A percentile compares a stretch with the other conserved stretches of the same genome.
Evolutionary conservation across 1,139 yeast genomes (phyloP).

Genomic region (Taphrina flavorubra): DNA sequence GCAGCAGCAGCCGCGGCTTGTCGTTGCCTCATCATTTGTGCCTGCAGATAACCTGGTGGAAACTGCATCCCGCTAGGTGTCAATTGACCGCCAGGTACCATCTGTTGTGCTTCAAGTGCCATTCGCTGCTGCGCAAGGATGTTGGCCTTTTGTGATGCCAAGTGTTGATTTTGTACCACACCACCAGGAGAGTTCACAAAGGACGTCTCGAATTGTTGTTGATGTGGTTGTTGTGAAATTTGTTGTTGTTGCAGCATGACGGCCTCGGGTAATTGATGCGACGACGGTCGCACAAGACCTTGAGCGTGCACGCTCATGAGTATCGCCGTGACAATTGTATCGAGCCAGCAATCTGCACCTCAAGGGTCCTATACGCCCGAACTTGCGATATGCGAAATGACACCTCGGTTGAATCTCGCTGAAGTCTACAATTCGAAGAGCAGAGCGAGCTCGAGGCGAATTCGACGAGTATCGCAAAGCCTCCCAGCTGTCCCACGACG

Average conservation of each 20-base stretch:
- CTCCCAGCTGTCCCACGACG: too few species aligned
- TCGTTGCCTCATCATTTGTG: constrained; percentile 28
- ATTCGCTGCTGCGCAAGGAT: constrained; percentile 3
- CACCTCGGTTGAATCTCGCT: too few species aligned
- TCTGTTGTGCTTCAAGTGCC: constrained; percentile 16
- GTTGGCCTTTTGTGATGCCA: constrained; percentile 11
- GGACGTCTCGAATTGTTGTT: constrained; percentile 7
- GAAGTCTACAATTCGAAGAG: too few species aligned
- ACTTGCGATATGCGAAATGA: too few species aligned
- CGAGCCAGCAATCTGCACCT: not conserved
- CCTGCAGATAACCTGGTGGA: constrained; percentile 24
- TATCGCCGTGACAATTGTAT: too few species aligned
- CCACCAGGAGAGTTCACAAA: not conserved
- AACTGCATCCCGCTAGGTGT: constrained; percentile 10
- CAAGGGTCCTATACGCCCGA: not conserved
- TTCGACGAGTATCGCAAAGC: too few species aligned
- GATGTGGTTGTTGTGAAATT: constrained; percentile 5
- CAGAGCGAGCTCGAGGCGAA: too few species aligned
- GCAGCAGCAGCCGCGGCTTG: constrained; percentile 33
- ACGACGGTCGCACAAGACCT: constrained; percentile 3
- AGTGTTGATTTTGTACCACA: constrained; percentile 1
- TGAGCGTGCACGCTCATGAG: constrained; percentile 12
- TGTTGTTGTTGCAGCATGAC: constrained; percentile 21
- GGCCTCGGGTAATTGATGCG: constrained; percentile 10
- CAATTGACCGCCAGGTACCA: constrained; percentile 7